Base-by-base conservation (phyloP, 306 rosid genomes). In the Canavalia gladiata region DNA sequence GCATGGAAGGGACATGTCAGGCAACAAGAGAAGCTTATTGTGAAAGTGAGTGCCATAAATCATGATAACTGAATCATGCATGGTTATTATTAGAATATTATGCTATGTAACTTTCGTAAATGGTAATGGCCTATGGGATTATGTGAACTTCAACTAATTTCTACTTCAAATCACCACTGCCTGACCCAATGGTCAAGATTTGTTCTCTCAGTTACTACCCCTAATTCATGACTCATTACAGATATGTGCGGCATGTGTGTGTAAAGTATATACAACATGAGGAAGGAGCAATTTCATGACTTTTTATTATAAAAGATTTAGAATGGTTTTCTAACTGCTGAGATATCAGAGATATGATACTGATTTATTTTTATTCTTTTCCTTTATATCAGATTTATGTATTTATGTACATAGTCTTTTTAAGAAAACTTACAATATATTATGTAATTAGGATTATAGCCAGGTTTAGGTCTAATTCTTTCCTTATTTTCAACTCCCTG, bases 211-310 rank as follows among this genome's bases (percentile, higher is more conserved):
- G 35, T 8, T 34, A 63, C 9, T n/a, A 43, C 29, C 28, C 63
- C 25, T 8, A 37, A 41, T 51, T 65, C 51, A 30, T 77, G 28
- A 74, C 60, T 73, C 54, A 73, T 55, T 18, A 11, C 28, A 9
- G 39, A n/a, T 18, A 8, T 8, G 58, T 57, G 55, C 9, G 12
- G 28, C 25, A 18, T 18, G 25, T 18, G 25, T 45, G 54, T 66
- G 68, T 67, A 64, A 50, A 8, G n/a, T 42, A 41, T 63, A 49
- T 35, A 63, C 25, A 47, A 29, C 72, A 59, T 33, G 49, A 42
- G 67, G 49, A 62, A 83, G 33, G 51, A 42, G 50, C 66, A 60
- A 80, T 7, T 68, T 64, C 65, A 57, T n/a, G 75, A 80, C 74
- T 43, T 45, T 7, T 59, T 51, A 80, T 76, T 31, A 25, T 51